Conservation (phyloP, 2,329 filamentous ascomycete genomes). For the Eutypella sp. region DNA sequence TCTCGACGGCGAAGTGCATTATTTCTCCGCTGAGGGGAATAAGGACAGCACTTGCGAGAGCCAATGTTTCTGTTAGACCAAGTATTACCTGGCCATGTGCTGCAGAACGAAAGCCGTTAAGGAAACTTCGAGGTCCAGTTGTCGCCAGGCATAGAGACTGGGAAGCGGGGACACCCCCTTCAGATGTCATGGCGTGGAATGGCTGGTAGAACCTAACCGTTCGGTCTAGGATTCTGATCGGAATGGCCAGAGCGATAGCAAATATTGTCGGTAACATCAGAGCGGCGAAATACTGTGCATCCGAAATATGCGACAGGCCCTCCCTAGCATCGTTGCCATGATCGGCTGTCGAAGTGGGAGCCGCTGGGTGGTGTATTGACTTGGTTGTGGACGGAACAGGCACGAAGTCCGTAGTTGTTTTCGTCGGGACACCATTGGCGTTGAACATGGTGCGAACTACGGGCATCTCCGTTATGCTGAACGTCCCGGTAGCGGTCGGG, state of each 20-base stretch:
- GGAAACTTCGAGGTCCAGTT: conserved; percentile 30
- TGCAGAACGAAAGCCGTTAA: conserved; percentile 29
- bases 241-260: conserved; percentile 29
- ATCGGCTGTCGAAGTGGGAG: conserved; percentile 8
- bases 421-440: conserved; percentile 10
- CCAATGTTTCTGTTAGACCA: conserved; percentile 31
- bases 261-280: conserved; percentile 33
- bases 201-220: conserved; percentile 34
- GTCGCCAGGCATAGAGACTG: conserved; percentile 40
- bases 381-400: conserved; percentile 14
- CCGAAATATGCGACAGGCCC: conserved; percentile 18
- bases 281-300: conserved; percentile 29
- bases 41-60: conserved; percentile 29
- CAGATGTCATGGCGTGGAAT: conserved; percentile 35
- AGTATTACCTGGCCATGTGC: conserved; percentile 31
- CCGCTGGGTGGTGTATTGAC: conserved; percentile 8
- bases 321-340: conserved; percentile 5
- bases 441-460: conserved; percentile 11
- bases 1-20: conserved; percentile 33
- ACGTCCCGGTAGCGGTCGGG: conserved; percentile 16
- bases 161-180: conserved; percentile 31
- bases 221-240: conserved; percentile 31
- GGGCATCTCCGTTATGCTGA: conserved; percentile 9
- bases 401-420: conserved; percentile 12
- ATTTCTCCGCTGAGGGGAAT: conserved; percentile 37